Base-by-base conservation (phyloP, 768 basidiomycete genomes). In the Cantharellus anzutake region DNA sequence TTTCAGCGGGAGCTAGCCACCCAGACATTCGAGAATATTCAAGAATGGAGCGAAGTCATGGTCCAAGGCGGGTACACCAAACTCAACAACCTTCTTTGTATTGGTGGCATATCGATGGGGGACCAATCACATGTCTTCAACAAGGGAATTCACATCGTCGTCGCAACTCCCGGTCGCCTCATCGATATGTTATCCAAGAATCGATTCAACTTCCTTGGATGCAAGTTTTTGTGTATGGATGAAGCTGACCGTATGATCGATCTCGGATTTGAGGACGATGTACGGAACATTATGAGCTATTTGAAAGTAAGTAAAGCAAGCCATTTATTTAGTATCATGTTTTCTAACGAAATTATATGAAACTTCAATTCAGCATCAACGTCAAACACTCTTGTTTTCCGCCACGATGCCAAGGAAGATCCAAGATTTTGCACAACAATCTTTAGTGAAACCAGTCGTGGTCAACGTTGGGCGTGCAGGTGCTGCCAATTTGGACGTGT, bases 181-280 rank as follows among this genome's bases (percentile, higher is more conserved):
- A 97, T 98, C 63, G 96, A 99, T 71, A 94, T 99, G 90, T 72
- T 99, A 64, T 92, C 96, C 71, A 98, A 97, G 76, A 87, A 81
- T 70, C 79, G 82, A 63, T 87, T 99, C 66, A 89, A 84, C 3
- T 85, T 98, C 68, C 85, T 86, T 62, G 84, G 83, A 63, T 97
- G 93, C 83, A 92, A 90, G 74, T 96, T 81, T 68, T 73, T 99
- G 5, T 97, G 93, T 68, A 92, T 99, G 90, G 96, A 99, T 71
- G 96, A 99, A 72, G 96, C 96, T 0, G 96, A 99, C 72, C 76
- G 96, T 61, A 99, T 99, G 96, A 92, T 99, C 62, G 96, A 99
- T 68, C 75, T 97, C 68, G 96, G 96, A 0, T 99, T 99, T 67
- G 96, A 99, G 71, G 96, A 99, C 62, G 96, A 99, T 65, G 93